Evolutionary conservation across 257 asterid species (phyloP).

Genomic region (Ballota nigra): DNA sequence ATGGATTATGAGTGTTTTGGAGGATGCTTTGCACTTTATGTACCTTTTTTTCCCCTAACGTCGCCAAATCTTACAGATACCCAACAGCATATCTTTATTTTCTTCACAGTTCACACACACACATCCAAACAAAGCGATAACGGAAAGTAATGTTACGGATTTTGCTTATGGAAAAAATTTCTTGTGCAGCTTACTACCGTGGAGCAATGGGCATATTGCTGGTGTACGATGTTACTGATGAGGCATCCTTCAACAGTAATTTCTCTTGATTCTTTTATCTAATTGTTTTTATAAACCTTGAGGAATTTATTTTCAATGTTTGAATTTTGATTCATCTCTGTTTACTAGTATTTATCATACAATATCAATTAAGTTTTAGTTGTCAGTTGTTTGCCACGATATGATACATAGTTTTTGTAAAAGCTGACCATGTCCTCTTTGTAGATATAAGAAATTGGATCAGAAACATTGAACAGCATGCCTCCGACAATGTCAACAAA

Average conservation of each 20-base stretch:
- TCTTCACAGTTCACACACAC: not conserved
- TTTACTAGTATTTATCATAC: not conserved
- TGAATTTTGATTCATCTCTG: constrained; percentile 2
- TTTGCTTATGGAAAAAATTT: constrained; percentile 10
- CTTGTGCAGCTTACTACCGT: constrained; percentile 64
- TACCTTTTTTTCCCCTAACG: not conserved
- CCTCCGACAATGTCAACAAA: constrained; percentile 73
- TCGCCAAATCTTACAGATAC: not conserved
- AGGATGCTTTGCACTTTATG: no score
- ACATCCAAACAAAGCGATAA: not conserved
- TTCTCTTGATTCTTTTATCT: constrained; percentile 17
- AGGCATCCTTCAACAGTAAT: constrained; percentile 68
- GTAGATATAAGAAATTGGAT: constrained; percentile 73
- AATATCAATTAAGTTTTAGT: not conserved
- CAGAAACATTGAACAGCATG: constrained; percentile 72
- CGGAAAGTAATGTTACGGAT: not conserved
- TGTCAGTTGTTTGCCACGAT: not conserved
- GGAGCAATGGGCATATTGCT: constrained; percentile 77
- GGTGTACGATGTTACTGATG: constrained; percentile 71
- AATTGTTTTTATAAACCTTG: not conserved
- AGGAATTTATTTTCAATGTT: constrained; percentile 1
- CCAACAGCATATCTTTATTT: not conserved
- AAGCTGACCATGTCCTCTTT: constrained; percentile 18
- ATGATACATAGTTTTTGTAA: no score
- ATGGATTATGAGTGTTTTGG: not conserved